phyloP scores from a whole-genome alignment of 2,329 filamentous ascomycete genomes.

The Clonostachys rhizophaga region DNA sequence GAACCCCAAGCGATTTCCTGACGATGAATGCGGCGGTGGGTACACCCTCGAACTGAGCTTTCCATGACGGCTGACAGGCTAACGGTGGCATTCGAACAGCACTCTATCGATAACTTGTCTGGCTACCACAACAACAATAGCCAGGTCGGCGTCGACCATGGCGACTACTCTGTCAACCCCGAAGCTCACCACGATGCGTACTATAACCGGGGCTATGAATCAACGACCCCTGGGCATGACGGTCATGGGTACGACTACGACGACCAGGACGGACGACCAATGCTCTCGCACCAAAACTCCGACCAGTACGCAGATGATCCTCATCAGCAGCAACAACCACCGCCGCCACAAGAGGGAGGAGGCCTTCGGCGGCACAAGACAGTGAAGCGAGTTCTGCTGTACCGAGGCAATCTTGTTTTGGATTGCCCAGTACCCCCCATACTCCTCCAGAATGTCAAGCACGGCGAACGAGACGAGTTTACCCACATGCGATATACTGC shows the following conservation, averaged over 20 bases:
- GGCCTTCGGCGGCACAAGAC: conserved; percentile 91
- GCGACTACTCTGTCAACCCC: conserved; percentile 73
- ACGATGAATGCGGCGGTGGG: conserved; percentile 81
- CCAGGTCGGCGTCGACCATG: conserved; percentile 25
- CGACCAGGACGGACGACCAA: conserved; percentile 65
- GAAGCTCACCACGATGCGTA: conserved; percentile 86
- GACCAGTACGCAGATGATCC: conserved; percentile 40
- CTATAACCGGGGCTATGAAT: conserved; percentile 78
- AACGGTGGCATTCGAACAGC: conserved; percentile 20
- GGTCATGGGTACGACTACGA: conserved; percentile 62
- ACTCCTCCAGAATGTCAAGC: conserved; percentile 80
- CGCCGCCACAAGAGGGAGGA: conserved; percentile 4
- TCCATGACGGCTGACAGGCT: background rate
- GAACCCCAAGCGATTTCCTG: conserved; percentile 69
- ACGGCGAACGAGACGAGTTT: conserved; percentile 88
- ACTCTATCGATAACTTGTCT: conserved; percentile 47
- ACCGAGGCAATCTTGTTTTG: conserved; percentile 92
- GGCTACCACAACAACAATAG: conserved; percentile 26
- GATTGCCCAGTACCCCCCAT: conserved; percentile 93
- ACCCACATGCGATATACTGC: conserved; percentile 92
- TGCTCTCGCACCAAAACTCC: conserved; percentile 61
- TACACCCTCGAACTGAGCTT: conserved; percentile 10
- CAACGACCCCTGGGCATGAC: conserved; percentile 54
- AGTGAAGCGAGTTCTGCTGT: conserved; percentile 96
- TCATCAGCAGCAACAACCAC: conserved; percentile 25